Base-by-base conservation (phyloP, 768 basidiomycete genomes). In the Postia placenta region DNA sequence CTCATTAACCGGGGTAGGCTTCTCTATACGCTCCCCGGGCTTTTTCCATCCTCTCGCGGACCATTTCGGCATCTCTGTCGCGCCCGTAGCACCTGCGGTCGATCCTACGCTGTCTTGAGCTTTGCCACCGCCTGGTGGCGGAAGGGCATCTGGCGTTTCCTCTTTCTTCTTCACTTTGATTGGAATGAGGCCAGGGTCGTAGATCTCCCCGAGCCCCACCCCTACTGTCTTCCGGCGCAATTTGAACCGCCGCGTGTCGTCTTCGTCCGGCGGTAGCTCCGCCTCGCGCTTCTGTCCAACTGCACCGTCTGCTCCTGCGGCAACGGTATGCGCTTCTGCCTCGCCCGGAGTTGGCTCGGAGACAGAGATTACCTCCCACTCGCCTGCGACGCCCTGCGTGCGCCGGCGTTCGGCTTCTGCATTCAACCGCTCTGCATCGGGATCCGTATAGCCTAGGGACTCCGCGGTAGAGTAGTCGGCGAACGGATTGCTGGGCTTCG, bases 401-500 rank as follows among this genome's bases (percentile, higher is more conserved):
- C 72, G 74, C 20, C 78, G 74, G 38, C 77, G 70, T 47, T 82
- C 78, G 2, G 74, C 70, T 59, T 85, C 84, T 0, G 77, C 79
- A n/a, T 72, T 71, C 24, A 76, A 59, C 45, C 77, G 70, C 50
- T 87, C 87, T 6, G 73, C 81, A 52, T 91, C 88, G 1, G 85
- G 85, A 59, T 95, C 93, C 9, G 59, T 71, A 58, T 79, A 85
- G 1, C 94, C 94, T 1, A 98, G 74, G 1, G 84, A 87, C 42
- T 79, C 84, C 0, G 95, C 85, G 0, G 92, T 92, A 11, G 90
- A 82, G 65, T 98, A 99, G 64, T 95, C 87, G 0, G 85, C 75
- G 52, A 79, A 83, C n/a, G 76, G 79, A 57, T 84, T 80, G 1
- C 80, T 72, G 11, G 81, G 74, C 60, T 79, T 83, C 9, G 72